Percentiles rank a stretch among this genome's conserved stretches.
Evolutionary conservation across 2,329 filamentous ascomycete genomes (phyloP).

Genomic region (Thelonectria olida): DNA sequence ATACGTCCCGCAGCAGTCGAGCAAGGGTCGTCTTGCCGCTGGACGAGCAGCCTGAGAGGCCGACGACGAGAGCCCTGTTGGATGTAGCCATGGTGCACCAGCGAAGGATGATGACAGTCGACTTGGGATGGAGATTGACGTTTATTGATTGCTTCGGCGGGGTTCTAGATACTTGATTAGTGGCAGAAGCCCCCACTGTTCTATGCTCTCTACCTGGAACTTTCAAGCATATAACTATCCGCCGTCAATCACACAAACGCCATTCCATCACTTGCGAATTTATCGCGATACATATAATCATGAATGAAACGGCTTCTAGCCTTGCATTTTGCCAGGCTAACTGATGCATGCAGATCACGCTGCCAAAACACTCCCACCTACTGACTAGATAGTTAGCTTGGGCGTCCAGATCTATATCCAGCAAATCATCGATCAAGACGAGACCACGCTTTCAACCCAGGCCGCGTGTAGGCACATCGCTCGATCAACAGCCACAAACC

Average conservation of each 20-base stretch:
- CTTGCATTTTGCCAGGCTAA: too few species aligned
- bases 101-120: background rate
- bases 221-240: too few species aligned
- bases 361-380: too few species aligned
- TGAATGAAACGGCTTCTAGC: background rate
- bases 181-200: too few species aligned
- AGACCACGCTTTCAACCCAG: background rate
- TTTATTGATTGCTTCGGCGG: too few species aligned
- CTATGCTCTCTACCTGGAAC: too few species aligned
- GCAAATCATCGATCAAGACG: background rate
- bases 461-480: background rate
- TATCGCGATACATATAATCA: background rate
- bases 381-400: background rate
- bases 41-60: constrained; percentile 88
- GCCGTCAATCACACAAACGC: too few species aligned
- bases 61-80: constrained; percentile 72
- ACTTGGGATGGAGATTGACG: too few species aligned
- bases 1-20: constrained; percentile 82
- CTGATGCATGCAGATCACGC: too few species aligned
- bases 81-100: constrained; percentile 12
- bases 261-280: too few species aligned
- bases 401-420: background rate
- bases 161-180: too few species aligned
- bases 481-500: background rate
- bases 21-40: constrained; percentile 96